Percentiles rank a stretch among this genome's conserved stretches.
Conservation (phyloP, 2,329 filamentous ascomycete genomes). For the Pseudonectria foliicola region DNA sequence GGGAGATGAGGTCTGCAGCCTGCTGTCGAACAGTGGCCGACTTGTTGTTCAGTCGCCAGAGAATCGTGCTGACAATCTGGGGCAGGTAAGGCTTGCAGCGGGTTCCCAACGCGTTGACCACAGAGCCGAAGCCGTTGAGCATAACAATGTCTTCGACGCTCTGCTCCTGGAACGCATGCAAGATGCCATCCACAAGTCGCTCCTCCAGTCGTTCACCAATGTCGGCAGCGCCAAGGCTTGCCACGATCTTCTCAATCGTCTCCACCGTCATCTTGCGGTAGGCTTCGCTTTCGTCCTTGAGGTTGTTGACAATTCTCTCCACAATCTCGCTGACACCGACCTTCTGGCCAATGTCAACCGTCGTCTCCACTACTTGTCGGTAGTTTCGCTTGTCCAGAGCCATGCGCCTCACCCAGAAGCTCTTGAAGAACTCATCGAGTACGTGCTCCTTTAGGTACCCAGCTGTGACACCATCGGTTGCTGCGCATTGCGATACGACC, state of each 20-base stretch:
- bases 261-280: conserved; percentile 99
- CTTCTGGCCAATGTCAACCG: conserved; percentile 93
- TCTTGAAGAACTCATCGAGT: conserved; percentile 94
- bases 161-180: conserved; percentile 96
- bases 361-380: conserved; percentile 94
- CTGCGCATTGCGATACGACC: conserved; percentile 91
- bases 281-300: conserved; percentile 96
- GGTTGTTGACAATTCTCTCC: conserved; percentile 84
- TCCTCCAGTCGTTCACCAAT: conserved; percentile 91
- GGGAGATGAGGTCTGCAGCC: conserved; percentile 90
- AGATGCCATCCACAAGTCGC: conserved; percentile 86
- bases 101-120: conserved; percentile 88
- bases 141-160: conserved; percentile 93
- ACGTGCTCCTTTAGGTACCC: conserved; percentile 94
- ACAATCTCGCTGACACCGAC: conserved; percentile 96
- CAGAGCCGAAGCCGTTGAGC: conserved; percentile 94
- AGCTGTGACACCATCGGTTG: conserved; percentile 89
- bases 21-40: conserved; percentile 94
- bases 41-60: conserved; percentile 97
- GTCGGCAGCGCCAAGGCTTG: conserved; percentile 86
- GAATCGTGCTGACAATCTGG: conserved; percentile 93
- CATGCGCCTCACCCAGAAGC: conserved; percentile 97
- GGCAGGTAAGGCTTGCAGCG: conserved; percentile 95
- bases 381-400: conserved; percentile 97
- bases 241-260: conserved; percentile 93